These are phyloP conservation scores for Neohortaea acidophila DNA, from an alignment of 495 filamentous ascomycete genomes.

Conservation along the genomic window DNA sequence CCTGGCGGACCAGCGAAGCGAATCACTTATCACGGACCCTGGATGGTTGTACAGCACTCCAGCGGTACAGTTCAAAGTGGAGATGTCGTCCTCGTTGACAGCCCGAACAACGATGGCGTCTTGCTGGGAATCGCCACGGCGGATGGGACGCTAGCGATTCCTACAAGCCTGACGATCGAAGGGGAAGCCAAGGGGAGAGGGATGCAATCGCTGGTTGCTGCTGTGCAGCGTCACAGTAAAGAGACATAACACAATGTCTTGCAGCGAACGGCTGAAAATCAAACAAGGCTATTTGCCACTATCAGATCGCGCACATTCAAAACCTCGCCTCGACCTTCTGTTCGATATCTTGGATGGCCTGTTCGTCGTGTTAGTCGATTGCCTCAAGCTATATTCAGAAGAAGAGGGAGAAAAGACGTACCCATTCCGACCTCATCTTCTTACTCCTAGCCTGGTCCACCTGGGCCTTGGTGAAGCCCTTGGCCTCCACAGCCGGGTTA, in stretches of 20 bases:
- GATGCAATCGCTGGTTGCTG: not conserved
- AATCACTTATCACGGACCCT: constrained; percentile 11
- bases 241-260: no score
- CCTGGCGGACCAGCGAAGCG: constrained; percentile 3
- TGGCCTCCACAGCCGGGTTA: constrained; percentile 83
- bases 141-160: constrained; percentile 1
- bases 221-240: no score
- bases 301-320: no score
- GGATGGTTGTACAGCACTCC: not conserved
- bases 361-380: no score
- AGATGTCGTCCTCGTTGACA: not conserved
- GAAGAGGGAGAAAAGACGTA: no score
- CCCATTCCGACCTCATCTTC: constrained; percentile 52
- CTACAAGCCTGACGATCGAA: constrained; percentile 6
- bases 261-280: no score
- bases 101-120: not conserved
- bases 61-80: not conserved
- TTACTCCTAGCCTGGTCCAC: constrained; percentile 55
- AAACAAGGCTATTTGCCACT: no score
- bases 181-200: constrained; percentile 1
- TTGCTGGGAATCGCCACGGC: constrained; percentile 2
- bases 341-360: constrained; percentile 56
- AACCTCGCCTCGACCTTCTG: constrained; percentile 54
- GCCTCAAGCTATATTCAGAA: no score
- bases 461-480: constrained; percentile 67